phyloP scores from a whole-genome alignment of 2,329 filamentous ascomycete genomes.

The Podosphaera xanthii region DNA sequence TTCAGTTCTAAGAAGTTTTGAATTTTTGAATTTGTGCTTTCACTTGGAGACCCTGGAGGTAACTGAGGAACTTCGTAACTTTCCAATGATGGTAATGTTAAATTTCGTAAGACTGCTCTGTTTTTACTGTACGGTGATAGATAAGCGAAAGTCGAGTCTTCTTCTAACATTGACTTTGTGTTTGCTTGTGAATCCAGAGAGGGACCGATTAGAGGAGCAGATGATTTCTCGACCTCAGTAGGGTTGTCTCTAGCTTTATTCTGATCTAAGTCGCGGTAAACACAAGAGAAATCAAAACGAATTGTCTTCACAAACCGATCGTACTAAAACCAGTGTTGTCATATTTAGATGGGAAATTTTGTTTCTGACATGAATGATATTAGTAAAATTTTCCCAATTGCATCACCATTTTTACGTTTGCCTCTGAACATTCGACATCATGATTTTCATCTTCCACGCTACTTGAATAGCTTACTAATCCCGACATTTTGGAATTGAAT shows the following conservation, averaged over 20 bases:
- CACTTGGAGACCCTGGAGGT: slow-evolving; percentile 37
- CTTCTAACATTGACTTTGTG: slow-evolving; percentile 1
- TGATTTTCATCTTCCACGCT: slow-evolving; percentile 17
- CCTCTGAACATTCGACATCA: slow-evolving; percentile 4
- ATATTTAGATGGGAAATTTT: not conserved
- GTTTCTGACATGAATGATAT: not conserved
- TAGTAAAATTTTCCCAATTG: not conserved
- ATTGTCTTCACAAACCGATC: not conserved
- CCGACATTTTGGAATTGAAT: slow-evolving; percentile 11
- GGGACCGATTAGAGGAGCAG: slow-evolving; percentile 13
- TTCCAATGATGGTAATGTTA: slow-evolving; percentile 50
- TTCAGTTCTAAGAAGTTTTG: slow-evolving; percentile 57
- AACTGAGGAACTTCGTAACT: slow-evolving; percentile 56
- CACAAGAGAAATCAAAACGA: not conserved
- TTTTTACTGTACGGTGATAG: slow-evolving; percentile 44
- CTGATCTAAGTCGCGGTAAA: not conserved
- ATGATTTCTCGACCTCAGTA: slow-evolving; percentile 1
- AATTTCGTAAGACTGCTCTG: slow-evolving; percentile 40
- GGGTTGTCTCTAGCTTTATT: not conserved
- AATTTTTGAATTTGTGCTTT: slow-evolving; percentile 39
- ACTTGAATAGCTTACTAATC: slow-evolving; percentile 19
- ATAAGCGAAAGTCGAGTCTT: slow-evolving; percentile 3
- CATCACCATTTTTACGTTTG: slow-evolving; percentile 7
- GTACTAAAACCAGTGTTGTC: not conserved
- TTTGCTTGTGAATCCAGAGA: slow-evolving; percentile 6